phyloP scores from a whole-genome alignment of 129 eudicot genomes.

The Solidago caesia region DNA sequence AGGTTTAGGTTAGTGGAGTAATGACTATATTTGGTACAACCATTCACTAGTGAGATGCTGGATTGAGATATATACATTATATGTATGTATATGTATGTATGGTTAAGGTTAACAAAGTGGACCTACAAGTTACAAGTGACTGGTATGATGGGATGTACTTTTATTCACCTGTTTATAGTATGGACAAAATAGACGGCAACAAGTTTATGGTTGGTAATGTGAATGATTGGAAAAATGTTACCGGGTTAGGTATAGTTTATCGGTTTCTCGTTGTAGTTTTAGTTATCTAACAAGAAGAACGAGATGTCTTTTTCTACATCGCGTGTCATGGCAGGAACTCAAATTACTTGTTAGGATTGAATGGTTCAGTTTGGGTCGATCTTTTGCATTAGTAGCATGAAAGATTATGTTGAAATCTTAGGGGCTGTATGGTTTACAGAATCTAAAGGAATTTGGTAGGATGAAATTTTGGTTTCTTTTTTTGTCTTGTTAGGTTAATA shows the following conservation, averaged over 20 bases:
- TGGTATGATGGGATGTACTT: not conserved
- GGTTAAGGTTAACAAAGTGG: not conserved
- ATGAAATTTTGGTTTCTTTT: not conserved
- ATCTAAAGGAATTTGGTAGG: not conserved
- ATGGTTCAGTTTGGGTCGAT: not conserved
- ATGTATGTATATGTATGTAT: no score
- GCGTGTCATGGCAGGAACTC: conserved; percentile 1
- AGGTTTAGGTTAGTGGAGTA: conserved; percentile 29
- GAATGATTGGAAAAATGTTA: not conserved
- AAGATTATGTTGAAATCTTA: not conserved
- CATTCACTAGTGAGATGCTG: not conserved
- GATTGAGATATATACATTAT: not conserved
- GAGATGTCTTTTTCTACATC: not conserved
- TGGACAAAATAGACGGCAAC: not conserved
- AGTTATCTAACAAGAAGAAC: not conserved
- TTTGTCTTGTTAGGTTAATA: no score
- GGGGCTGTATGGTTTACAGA: no score
- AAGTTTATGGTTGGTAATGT: conserved; percentile 1
- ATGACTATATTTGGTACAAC: conserved; percentile 14
- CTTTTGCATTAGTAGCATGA: not conserved
- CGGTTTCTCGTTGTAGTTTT: conserved; percentile 1
- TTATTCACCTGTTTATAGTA: conserved; percentile 4
- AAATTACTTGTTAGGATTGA: not conserved
- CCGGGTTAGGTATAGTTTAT: not conserved
- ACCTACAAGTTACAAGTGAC: conserved; percentile 2